Conservation (phyloP, 1,284 basidiomycete species). For the Malassezia pachydermatis region DNA sequence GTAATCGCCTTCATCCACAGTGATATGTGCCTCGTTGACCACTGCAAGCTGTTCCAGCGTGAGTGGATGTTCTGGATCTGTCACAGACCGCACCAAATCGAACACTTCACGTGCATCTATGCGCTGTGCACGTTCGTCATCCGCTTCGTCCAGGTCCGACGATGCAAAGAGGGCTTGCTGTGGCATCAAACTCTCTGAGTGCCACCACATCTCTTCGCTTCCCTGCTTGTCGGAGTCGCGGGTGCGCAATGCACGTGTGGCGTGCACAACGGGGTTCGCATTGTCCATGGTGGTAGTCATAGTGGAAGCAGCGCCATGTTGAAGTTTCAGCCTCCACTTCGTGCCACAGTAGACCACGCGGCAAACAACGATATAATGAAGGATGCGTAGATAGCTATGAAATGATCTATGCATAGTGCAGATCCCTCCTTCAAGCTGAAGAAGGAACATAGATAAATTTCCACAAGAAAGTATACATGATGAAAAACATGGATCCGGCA, state of each 20-base stretch:
- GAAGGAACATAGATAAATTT: no score
- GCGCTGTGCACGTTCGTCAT: constrained; percentile 33
- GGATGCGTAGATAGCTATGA: no score
- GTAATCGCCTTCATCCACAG: constrained; percentile 52
- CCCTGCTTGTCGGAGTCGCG: constrained; percentile 5
- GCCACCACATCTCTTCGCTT: constrained; percentile 36
- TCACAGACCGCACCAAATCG: constrained; percentile 77
- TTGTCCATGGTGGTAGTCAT: no score
- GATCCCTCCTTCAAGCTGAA: no score
- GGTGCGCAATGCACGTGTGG: constrained; percentile 40
- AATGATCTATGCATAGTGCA: no score
- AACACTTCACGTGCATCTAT: constrained; percentile 44
- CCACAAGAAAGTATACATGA: no score
- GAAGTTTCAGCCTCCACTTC: no score
- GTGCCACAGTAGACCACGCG: no score
- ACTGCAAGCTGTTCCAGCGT: constrained; percentile 94
- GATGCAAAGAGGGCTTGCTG: constrained; percentile 56
- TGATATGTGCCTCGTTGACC: constrained; percentile 78
- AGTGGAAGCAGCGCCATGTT: no score
- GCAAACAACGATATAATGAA: no score
- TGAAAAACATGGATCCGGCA: no score
- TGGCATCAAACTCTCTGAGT: constrained; percentile 15
- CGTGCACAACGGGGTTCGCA: constrained; percentile 49
- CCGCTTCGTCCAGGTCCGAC: constrained; percentile 45
- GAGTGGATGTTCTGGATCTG: constrained; percentile 89